phyloP scores from a whole-genome alignment of 257 asterid species.

The Solanum corneliomulleri region DNA sequence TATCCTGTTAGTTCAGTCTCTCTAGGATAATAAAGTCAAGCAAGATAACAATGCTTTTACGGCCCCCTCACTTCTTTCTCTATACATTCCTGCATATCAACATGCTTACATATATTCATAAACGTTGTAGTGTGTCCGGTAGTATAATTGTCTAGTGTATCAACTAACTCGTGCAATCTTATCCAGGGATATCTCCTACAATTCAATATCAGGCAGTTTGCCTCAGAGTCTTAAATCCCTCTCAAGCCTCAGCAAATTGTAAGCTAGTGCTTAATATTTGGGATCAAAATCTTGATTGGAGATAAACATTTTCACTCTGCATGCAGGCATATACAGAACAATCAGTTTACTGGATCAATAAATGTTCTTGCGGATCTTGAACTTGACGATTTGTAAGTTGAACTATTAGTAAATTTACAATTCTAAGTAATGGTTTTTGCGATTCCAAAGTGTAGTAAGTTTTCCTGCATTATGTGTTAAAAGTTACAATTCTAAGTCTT shows the following conservation, averaged over 20 bases:
- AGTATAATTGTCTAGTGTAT: neutral
- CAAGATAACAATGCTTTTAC: neutral
- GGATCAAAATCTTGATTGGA: neutral
- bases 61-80: neutral
- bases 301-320: constrained; percentile 9
- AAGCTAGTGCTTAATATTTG: constrained; percentile 5
- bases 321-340: constrained; percentile 45
- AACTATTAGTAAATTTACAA: neutral
- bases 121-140: neutral
- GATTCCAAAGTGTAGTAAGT: neutral
- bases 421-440: neutral
- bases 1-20: neutral
- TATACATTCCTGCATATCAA: neutral
- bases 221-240: constrained; percentile 39
- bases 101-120: neutral
- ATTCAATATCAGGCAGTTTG: constrained; percentile 35
- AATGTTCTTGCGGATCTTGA: constrained; percentile 46
- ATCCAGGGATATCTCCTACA: constrained; percentile 50
- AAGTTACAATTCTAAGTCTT: neutral
- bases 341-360: constrained; percentile 45
- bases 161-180: neutral
- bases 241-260: constrained; percentile 30
- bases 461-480: neutral
- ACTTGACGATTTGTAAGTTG: constrained; percentile 45
- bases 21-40: neutral